Evolutionary conservation across 164 flowering plant genomes (phyloP).

Genomic region (Paratinospora sagittata): DNA sequence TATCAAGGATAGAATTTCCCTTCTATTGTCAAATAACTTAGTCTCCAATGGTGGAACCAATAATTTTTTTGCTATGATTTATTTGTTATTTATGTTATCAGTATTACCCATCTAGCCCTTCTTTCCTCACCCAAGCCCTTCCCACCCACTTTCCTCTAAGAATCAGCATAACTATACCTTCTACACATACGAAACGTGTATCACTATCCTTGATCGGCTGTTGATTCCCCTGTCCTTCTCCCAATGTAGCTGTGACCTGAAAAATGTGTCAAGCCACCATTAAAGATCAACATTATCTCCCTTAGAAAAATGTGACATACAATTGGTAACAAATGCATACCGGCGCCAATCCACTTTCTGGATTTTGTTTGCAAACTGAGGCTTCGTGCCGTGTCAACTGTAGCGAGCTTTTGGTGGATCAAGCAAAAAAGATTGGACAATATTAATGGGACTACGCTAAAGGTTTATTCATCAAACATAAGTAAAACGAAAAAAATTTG

Average conservation of each 20-base stretch:
- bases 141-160: neutral
- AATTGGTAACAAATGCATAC: constrained; percentile 25
- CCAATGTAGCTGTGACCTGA: constrained; percentile 17
- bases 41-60: no score
- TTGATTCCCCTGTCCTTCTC: constrained; percentile 17
- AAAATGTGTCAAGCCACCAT: constrained; percentile 10
- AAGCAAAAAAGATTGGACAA: neutral
- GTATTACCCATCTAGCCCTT: no score
- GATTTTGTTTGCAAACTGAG: constrained; percentile 14
- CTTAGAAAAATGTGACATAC: neutral
- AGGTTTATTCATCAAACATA: neutral
- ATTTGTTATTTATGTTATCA: no score
- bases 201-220: constrained; percentile 13
- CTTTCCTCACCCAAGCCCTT: no score
- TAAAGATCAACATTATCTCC: neutral
- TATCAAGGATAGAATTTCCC: neutral
- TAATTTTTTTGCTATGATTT: no score
- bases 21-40: no score
- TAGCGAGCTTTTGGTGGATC: constrained; percentile 17
- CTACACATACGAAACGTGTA: constrained; percentile 2
- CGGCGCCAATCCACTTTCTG: constrained; percentile 16
- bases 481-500: constrained; percentile 16
- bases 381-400: constrained; percentile 17
- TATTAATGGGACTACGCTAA: neutral
- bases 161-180: constrained; percentile 10